Evolutionary conservation across 108 stramenopile genomes (phyloP).

Genomic region (Skeletonema marinoi): DNA sequence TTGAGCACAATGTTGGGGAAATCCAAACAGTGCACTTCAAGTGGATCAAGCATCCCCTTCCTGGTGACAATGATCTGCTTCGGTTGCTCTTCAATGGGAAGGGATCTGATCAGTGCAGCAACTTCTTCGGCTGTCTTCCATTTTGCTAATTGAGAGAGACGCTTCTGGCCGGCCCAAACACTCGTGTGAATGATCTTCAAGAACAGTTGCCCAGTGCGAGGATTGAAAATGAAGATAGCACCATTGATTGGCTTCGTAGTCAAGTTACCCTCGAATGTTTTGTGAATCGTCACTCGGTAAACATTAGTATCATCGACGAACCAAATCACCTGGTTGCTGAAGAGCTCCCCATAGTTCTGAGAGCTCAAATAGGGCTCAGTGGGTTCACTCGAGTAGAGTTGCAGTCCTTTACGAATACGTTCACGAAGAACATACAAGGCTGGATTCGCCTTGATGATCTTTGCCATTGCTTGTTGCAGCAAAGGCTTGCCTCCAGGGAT

Average conservation of each 20-base stretch:
- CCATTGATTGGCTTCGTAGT: slow-evolving; percentile 99
- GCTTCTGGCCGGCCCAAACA: slow-evolving; percentile 99
- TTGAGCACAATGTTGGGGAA: slow-evolving; percentile 99
- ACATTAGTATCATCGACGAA: slow-evolving; percentile 99
- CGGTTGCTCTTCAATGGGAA: slow-evolving; percentile 99
- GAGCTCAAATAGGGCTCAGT: slow-evolving; percentile 99
- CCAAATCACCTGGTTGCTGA: slow-evolving; percentile 98
- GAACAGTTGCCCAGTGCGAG: slow-evolving; percentile 97
- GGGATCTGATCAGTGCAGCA: slow-evolving; percentile 96
- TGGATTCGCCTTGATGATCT: slow-evolving; percentile 99
- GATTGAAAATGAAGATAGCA: slow-evolving; percentile 99
- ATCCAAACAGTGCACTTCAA: slow-evolving; percentile 98
- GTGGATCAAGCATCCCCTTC: slow-evolving; percentile 98
- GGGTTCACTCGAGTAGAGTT: slow-evolving; percentile 98
- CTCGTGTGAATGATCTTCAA: slow-evolving; percentile 99
- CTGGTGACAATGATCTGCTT: slow-evolving; percentile 99
- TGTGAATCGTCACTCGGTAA: slow-evolving; percentile 99
- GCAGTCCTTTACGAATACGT: slow-evolving; percentile 98
- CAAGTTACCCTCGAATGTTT: slow-evolving; percentile 99
- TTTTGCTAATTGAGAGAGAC: slow-evolving; percentile 97
- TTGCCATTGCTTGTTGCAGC: slow-evolving; percentile 98
- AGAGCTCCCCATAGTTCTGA: slow-evolving; percentile 99
- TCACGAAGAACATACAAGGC: slow-evolving; percentile 99
- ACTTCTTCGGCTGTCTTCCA: slow-evolving; percentile 99
- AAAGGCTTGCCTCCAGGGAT: slow-evolving; percentile 98